Evolutionary conservation across 148 eudicot species (phyloP), one percentile per base, ranked within the genome.

Genomic region (Gaultheria prostrata): DNA sequence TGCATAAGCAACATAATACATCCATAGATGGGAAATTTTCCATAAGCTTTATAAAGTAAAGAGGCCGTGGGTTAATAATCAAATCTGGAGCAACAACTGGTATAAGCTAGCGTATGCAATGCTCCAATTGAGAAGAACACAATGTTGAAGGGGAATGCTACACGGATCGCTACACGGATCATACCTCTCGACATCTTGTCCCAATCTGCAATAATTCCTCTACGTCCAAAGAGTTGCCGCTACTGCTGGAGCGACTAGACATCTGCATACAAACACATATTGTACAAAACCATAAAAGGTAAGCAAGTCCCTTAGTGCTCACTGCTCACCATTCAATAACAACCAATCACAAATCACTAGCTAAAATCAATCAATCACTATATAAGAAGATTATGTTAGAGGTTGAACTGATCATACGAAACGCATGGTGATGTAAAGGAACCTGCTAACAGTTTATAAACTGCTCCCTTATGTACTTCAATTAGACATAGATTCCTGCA

Each of bases 131-230:
- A 39, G 32, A 80, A 39, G 24, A 80, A 61, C 32, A 49, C 10
- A 48, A 28, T 61, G 26, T 51, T 9, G 63, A 45, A 81, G 30
- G 48, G 48, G 6, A 82, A 59, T 80, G 35, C 57, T 73, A 82
- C 80, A 82, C 45, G 43, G 72, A 80, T 79, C 35, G 35, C 57
- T 73, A 82, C 80, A 82, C 45, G 43, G 72, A 80, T 79, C 35
- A 72, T 92, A 95, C 98, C 97, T 93, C 94, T 88, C 87, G 88
- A 85, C 93, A 94, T 85, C 98, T 89, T 84, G 88, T 90, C 86
- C 89, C 88, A 74, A 93, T 89, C 71, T 87, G 87, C 54, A 87
- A 82, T 77, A 93, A 84, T 81, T 93, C 98, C 81, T 91, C 94
- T 49, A 78, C 76, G 54, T 92, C 94, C 51, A 86, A 83, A 79